These are phyloP conservation scores for Fusarium coicis DNA, from an alignment of 2,329 filamentous ascomycete species.

Conservation along the genomic window DNA sequence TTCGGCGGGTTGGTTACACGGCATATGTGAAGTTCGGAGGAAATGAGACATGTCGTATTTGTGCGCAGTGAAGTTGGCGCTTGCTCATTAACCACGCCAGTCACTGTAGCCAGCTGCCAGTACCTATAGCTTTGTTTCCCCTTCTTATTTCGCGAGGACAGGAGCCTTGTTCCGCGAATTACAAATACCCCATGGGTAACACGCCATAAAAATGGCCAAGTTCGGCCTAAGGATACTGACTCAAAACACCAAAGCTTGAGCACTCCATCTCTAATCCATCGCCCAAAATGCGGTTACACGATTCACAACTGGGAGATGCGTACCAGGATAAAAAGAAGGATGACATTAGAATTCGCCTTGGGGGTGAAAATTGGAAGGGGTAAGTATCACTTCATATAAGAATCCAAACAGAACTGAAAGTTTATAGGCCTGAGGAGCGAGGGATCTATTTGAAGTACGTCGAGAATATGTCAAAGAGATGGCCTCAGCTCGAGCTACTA, in stretches of 20 bases:
- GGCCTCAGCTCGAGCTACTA: not conserved
- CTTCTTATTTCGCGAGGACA: too few relatives aligned
- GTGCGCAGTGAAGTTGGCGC: not conserved
- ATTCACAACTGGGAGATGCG: not conserved
- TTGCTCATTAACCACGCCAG: not conserved
- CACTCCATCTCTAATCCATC: rapidly evolving
- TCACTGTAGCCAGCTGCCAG: not conserved
- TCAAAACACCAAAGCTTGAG: rapidly evolving
- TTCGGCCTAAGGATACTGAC: not conserved
- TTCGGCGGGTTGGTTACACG: not conserved
- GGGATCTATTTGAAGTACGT: not conserved
- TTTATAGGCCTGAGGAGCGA: not conserved
- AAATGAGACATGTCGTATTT: not conserved
- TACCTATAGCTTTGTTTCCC: rapidly evolving
- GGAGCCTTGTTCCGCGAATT: not conserved
- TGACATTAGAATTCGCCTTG: rapidly evolving
- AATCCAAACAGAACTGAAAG: rapidly evolving
- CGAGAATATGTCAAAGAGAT: not conserved
- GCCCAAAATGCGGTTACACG: not conserved
- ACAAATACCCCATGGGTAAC: not conserved
- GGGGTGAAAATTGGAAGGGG: not conserved
- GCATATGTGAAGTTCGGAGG: not conserved
- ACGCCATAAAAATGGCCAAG: rapidly evolving
- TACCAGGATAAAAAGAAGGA: not conserved
- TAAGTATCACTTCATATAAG: rapidly evolving